Conservation (phyloP, 2,329 filamentous ascomycete genomes). For the Xylaria digitata region DNA sequence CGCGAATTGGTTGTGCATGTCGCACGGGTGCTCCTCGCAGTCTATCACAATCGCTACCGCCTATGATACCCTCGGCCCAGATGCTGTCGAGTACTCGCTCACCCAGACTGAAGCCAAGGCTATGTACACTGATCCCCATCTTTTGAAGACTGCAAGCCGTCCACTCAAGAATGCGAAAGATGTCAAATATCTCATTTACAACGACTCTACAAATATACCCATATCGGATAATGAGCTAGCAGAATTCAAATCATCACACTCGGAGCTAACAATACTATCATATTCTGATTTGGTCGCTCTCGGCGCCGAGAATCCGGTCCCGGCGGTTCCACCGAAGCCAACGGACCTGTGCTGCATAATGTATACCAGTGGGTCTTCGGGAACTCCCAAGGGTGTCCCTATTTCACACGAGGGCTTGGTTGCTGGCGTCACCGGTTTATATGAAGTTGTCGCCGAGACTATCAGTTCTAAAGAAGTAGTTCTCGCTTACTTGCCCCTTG, state of each 20-base stretch:
- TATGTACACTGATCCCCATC: constrained; percentile 88
- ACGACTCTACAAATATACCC: constrained; percentile 63
- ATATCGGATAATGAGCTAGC: constrained; percentile 66
- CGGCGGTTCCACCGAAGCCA: constrained; percentile 76
- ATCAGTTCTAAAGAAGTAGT: constrained; percentile 82
- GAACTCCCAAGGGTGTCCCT: constrained; percentile 87
- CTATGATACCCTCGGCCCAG: constrained; percentile 90
- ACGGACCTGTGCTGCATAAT: constrained; percentile 86
- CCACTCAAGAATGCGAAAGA: constrained; percentile 67
- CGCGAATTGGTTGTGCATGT: constrained; percentile 84
- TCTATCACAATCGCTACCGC: constrained; percentile 93
- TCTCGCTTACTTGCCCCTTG: constrained; percentile 91
- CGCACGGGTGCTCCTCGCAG: constrained; percentile 82
- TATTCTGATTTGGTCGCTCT: constrained; percentile 66
- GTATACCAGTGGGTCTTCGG: constrained; percentile 91
- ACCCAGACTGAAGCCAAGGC: constrained; percentile 81
- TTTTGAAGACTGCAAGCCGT: constrained; percentile 70
- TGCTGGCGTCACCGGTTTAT: constrained; percentile 85
- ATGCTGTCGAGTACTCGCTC: constrained; percentile 87
- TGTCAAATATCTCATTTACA: constrained; percentile 72
- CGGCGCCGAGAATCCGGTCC: constrained; percentile 74
- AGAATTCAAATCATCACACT: constrained; percentile 66
- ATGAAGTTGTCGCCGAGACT: constrained; percentile 79
- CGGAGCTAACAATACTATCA: constrained; percentile 64
- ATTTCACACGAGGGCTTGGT: constrained; percentile 84